phyloP scores from a whole-genome alignment of 2,329 filamentous ascomycete genomes.

The Scortechinia acanthostroma region DNA sequence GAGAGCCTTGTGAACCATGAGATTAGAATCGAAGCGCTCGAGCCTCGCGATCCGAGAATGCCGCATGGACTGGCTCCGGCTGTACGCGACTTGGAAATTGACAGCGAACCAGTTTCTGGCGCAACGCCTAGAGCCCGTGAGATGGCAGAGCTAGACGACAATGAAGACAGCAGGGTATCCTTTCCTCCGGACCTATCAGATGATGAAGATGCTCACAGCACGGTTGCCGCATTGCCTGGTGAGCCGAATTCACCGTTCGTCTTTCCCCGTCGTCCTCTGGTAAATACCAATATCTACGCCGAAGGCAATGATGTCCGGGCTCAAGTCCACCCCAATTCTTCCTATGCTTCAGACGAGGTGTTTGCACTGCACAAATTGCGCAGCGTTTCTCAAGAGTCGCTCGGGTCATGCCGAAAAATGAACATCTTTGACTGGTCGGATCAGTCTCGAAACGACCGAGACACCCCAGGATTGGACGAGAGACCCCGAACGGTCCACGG shows the following conservation, averaged over 20 bases:
- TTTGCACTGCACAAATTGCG: neutral
- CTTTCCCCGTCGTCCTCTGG: constrained; percentile 7
- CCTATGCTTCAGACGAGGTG: no score
- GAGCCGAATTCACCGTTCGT: constrained; percentile 3
- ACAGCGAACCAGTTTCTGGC: neutral
- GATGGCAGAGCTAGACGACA: neutral
- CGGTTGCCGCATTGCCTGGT: constrained; percentile 19
- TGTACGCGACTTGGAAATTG: no score
- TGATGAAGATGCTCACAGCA: constrained; percentile 58
- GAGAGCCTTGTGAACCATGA: neutral
- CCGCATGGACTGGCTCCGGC: no score
- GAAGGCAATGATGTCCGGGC: constrained; percentile 5
- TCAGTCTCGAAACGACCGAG: constrained; percentile 42
- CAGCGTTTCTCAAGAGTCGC: constrained; percentile 23
- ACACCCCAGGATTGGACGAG: constrained; percentile 37
- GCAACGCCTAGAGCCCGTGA: neutral
- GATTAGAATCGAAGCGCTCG: neutral
- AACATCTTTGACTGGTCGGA: constrained; percentile 63
- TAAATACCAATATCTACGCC: no score
- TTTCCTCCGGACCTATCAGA: constrained; percentile 41
- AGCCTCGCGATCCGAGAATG: neutral
- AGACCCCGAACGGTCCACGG: constrained; percentile 57
- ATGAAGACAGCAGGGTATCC: constrained; percentile 34
- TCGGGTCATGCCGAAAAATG: constrained; percentile 27
- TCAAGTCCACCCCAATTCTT: no score